Evolutionary conservation across 2,329 filamentous ascomycete genomes (phyloP).

Genomic region (Alternaria arborescens): DNA sequence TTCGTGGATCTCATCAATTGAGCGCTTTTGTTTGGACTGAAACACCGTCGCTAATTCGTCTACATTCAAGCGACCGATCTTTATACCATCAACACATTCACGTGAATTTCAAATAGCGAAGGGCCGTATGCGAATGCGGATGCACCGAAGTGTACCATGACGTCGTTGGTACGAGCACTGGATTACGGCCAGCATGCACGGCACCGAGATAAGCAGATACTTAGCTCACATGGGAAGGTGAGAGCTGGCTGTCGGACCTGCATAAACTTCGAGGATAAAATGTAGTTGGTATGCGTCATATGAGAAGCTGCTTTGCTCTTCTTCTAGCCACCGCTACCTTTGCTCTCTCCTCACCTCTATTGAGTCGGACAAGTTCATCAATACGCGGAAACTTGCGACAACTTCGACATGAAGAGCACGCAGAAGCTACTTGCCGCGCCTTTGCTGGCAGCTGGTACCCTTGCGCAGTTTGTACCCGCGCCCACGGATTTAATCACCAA

Average conservation of each 20-base stretch:
- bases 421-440: slow-evolving; percentile 21
- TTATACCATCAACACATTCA: neutral
- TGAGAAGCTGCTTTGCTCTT: neutral
- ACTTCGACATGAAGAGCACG: slow-evolving; percentile 18
- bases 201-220: slow-evolving; percentile 3
- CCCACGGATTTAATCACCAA: slow-evolving; percentile 56
- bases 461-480: slow-evolving; percentile 56
- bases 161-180: slow-evolving; percentile 16
- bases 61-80: neutral
- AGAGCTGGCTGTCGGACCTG: slow-evolving; percentile 6
- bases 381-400: neutral
- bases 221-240: slow-evolving; percentile 18
- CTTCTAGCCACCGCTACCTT: neutral
- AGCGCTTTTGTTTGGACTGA: neutral
- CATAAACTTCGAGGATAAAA: slow-evolving; percentile 7
- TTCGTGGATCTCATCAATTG: neutral
- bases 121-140: neutral
- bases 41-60: neutral
- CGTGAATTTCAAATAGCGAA: neutral
- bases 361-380: neutral
- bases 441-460: slow-evolving; percentile 29
- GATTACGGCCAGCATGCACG: slow-evolving; percentile 1
- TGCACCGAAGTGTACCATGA: neutral
- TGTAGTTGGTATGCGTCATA: neutral
- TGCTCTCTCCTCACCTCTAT: neutral